Base-by-base conservation (phyloP, 2,329 filamentous ascomycete genomes). In the Aureobasidium sp. region DNA sequence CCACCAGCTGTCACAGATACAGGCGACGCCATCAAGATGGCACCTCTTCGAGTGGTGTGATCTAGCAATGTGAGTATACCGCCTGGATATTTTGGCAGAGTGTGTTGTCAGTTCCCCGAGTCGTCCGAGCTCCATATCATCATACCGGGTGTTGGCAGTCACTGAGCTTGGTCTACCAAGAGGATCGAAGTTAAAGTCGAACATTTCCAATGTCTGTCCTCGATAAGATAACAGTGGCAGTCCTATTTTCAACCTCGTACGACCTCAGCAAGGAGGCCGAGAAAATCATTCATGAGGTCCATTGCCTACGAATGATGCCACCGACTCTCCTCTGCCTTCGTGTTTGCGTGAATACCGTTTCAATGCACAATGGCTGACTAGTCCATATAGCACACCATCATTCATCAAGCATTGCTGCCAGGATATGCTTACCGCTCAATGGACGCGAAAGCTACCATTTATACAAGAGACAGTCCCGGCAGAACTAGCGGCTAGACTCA, bases 341-440 rank as follows among this genome's bases (percentile, higher is more conserved):
- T 25, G 10, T 44, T 10, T 11, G 27, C 21, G 9, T 21, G 37
- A 45, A 14, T 29, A 14, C 34, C 3, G 14, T 4, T 21, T 21
- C 21, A 21, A n/a, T 48, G 6, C 16, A 34, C 44, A 32, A 3
- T 21, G 5, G 5, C 49, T 53, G 49, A 53, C 34, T 21, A 21
- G 21, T 53, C 7, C 21, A 9, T 37, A 7, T 67, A 89, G 86
- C 82, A 87, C 87, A 67, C 87, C 87, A 2, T 71, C 81, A 44
- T 85, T 84, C 71, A 79, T 90, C 60, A 84, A 87, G 55, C 78
- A 78, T 61, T 81, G 83, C 67, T 81, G 87, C 60, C 87, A 90
- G 74, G 80, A 84, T 63, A 85, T 82, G 64, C 80, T 90, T 32
- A 84, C 83, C 3, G 78, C 82, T 59, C 78, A 81, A 67, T 90